A percentile compares a stretch with the other conserved stretches of the same genome.
Conservation (phyloP, 768 basidiomycete genomes). For the Chalciporus pseudorubinellus region DNA sequence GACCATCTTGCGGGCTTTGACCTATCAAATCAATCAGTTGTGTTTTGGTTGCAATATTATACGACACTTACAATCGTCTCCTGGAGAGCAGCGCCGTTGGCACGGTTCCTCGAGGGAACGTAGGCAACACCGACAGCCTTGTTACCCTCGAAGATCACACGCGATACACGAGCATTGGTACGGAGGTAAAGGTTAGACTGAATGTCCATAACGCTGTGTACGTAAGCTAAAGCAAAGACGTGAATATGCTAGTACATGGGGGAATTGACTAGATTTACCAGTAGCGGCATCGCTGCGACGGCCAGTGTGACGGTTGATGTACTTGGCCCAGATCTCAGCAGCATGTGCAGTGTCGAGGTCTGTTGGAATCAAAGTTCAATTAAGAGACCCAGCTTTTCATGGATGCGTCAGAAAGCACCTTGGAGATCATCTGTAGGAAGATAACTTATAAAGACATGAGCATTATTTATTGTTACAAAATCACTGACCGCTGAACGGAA, state of each 20-base stretch:
- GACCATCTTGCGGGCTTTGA: conserved; percentile 64
- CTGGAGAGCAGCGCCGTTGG: conserved; percentile 44
- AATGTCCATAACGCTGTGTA: conserved; percentile 68
- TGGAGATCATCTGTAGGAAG: conserved; percentile 56
- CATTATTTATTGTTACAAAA: neutral
- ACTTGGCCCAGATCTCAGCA: conserved; percentile 75
- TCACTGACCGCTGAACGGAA: conserved; percentile 61
- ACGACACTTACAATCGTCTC: conserved; percentile 52
- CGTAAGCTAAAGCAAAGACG: conserved; percentile 46
- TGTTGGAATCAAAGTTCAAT: conserved; percentile 14
- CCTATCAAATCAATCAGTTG: conserved; percentile 12
- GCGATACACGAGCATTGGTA: conserved; percentile 62
- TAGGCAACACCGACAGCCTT: conserved; percentile 73
- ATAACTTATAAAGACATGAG: neutral
- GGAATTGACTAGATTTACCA: conserved; percentile 34
- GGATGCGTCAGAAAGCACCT: conserved; percentile 28
- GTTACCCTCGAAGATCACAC: conserved; percentile 70
- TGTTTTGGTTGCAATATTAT: neutral
- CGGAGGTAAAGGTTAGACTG: conserved; percentile 67
- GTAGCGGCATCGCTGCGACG: conserved; percentile 71
- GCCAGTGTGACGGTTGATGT: conserved; percentile 72
- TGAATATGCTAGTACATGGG: neutral
- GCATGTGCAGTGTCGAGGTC: conserved; percentile 60
- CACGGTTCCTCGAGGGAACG: conserved; percentile 61
- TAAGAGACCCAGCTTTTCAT: neutral